Conservation (phyloP, 495 filamentous ascomycete species). For the Neurospora sp. region DNA sequence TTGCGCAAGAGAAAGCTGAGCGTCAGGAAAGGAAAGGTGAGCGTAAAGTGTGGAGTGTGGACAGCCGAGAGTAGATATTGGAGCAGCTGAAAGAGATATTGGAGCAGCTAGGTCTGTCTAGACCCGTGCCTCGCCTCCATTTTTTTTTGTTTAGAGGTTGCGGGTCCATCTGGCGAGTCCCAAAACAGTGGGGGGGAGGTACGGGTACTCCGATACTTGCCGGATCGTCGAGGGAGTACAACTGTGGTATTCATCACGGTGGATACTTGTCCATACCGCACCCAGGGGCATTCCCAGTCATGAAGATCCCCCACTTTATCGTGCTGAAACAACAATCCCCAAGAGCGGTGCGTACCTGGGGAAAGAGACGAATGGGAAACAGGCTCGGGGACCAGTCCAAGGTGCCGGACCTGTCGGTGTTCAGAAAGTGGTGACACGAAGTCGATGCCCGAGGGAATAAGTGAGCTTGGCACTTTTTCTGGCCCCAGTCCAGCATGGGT, state of each 20-base stretch:
- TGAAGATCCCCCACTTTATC: not conserved
- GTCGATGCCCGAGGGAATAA: not conserved
- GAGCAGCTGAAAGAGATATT: not conserved
- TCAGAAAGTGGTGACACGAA: not conserved
- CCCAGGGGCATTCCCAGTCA: not conserved
- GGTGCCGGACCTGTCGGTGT: not conserved
- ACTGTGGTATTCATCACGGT: not conserved
- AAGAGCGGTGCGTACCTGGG: not conserved
- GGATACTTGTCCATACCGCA: not conserved
- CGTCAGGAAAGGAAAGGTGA: not conserved
- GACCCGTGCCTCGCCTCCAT: not conserved
- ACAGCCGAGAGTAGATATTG: not conserved
- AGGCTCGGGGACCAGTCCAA: not conserved
- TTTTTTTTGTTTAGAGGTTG: too few species aligned
- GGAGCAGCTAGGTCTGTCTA: not conserved
- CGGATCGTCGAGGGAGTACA: not conserved
- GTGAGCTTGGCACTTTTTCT: not conserved
- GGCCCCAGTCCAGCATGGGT: not conserved
- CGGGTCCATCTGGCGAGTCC: not conserved
- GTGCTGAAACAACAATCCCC: not conserved
- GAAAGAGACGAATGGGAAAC: not conserved
- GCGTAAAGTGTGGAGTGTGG: not conserved
- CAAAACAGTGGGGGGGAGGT: not conserved
- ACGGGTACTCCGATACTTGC: not conserved
- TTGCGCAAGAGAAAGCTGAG: not conserved